Base-by-base conservation (phyloP, 129 eudicot genomes). In the Chrysanthemum makinoi region DNA sequence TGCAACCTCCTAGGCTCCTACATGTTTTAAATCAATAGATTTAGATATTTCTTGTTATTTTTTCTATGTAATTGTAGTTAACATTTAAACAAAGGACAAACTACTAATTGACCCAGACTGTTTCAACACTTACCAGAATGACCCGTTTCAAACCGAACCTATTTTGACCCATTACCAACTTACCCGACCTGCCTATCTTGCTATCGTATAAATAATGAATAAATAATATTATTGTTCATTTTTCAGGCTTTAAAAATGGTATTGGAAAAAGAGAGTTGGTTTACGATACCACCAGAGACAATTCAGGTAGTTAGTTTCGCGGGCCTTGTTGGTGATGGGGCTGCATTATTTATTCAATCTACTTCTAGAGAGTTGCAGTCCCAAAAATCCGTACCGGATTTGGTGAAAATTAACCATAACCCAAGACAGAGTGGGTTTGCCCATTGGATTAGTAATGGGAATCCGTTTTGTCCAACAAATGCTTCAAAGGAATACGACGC, bases 301-400 rank as follows among this genome's bases (percentile, higher is more conserved):
- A 81, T 86, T 46, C 91, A 91, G 58, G 89, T 72, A 28, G 85
- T 86, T 47, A 91, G 94, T 77, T 91, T 91, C 73, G 80, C 96
- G 6, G 97, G 97, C n/a, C 89, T 91, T 80, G 81, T 88, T 65
- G 97, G 97, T 75, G 97, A 91, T 75, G 94, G 96, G 70, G 96
- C 91, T 69, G 93, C 91, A 51, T 68, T 84, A 54, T 72, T 86
- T 60, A 81, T 72, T 67, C 80, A 82, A 46, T 76, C 92, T 11
- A 77, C 66, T 65, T 58, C 80, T 28, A 68, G 26, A 69, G 75
- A 69, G 77, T 44, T 78, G 68, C 84, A 68, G 48, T 66, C 83
- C 62, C 82, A 50, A 62, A 79, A 82, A 52, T 75, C 74, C 10
- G 7, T 39, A 65, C 54, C 80, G 47, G 74, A 71, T 64, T 56